phyloP scores from a whole-genome alignment of 2,329 filamentous ascomycete species.

The Neonectria magnoliae region DNA sequence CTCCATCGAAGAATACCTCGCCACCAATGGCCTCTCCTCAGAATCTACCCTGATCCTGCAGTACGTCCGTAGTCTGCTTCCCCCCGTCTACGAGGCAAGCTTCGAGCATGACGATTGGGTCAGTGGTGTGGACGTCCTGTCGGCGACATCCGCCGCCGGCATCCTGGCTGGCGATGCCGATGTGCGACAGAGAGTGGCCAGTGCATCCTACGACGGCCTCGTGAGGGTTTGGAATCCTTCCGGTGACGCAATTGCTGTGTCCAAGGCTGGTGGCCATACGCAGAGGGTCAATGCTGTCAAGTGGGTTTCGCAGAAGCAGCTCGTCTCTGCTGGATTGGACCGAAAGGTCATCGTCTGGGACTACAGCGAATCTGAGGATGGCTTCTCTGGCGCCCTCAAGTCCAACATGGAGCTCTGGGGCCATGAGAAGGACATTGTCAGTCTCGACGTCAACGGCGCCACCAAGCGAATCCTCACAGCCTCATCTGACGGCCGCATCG shows the following conservation, averaged over 20 bases:
- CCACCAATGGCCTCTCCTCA: conserved; percentile 84
- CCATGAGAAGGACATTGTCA: conserved; percentile 79
- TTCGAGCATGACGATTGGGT: conserved; percentile 99
- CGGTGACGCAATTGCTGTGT: conserved; percentile 84
- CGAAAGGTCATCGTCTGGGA: conserved; percentile 90
- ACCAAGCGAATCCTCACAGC: conserved; percentile 85
- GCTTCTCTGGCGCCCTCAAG: conserved; percentile 70
- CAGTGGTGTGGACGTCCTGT: conserved; percentile 84
- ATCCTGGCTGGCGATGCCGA: conserved; percentile 50
- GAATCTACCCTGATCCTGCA: conserved; percentile 90
- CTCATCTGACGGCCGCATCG: conserved; percentile 83
- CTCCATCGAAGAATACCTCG: conserved; percentile 90
- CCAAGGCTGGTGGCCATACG: conserved; percentile 77
- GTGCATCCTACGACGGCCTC: conserved; percentile 91
- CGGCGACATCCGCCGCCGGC: conserved; percentile 69
- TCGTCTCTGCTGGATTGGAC: conserved; percentile 87
- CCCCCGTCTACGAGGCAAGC: conserved; percentile 87
- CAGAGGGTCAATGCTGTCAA: conserved; percentile 83
- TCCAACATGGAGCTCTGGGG: conserved; percentile 85
- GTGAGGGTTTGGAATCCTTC: conserved; percentile 90
- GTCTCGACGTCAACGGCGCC: conserved; percentile 76
- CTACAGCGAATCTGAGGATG: conserved; percentile 74
- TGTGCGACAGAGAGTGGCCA: conserved; percentile 73
- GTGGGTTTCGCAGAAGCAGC: conserved; percentile 80
- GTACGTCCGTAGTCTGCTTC: conserved; percentile 91